A percentile compares a stretch with the other conserved stretches of the same genome.
phyloP scores from a whole-genome alignment of 352 stramenopile genomes.

The Globisporangium splendens region DNA sequence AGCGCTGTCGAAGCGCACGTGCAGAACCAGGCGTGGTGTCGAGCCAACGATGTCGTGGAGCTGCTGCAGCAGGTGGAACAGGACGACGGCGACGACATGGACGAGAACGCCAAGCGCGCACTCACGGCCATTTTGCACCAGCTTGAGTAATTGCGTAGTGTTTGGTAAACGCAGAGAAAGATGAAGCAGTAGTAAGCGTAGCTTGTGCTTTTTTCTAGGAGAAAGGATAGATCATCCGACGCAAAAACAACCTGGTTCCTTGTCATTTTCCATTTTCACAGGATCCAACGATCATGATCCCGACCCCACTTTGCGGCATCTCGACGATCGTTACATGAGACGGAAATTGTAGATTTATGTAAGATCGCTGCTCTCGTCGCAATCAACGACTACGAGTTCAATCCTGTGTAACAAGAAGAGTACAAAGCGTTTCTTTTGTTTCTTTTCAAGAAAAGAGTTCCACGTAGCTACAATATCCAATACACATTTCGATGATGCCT shows the following conservation, averaged over 20 bases:
- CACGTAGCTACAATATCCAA: not conserved
- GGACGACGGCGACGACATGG: constrained; percentile 46
- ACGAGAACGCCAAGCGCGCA: constrained; percentile 46
- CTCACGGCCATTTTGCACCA: constrained; percentile 43
- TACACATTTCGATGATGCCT: not conserved
- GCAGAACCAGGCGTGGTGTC: constrained; percentile 47
- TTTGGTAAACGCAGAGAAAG: not conserved
- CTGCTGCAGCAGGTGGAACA: constrained; percentile 40
- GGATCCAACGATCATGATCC: no score
- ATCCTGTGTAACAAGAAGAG: not conserved
- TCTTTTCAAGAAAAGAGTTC: not conserved
- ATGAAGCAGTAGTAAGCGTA: not conserved
- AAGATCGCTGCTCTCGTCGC: no score
- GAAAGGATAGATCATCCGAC: no score
- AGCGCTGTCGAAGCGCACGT: constrained; percentile 46
- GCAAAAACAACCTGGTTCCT: no score
- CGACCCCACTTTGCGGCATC: no score
- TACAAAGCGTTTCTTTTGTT: not conserved
- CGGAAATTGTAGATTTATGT: no score
- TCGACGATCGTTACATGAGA: no score
- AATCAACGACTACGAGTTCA: no score
- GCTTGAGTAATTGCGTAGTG: constrained; percentile 18
- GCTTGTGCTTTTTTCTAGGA: no score
- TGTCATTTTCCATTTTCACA: no score
- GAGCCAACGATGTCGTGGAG: constrained; percentile 32